Evolutionary conservation across 495 filamentous ascomycete genomes (phyloP).

Genomic region (Aspergillus bertholletiae): DNA sequence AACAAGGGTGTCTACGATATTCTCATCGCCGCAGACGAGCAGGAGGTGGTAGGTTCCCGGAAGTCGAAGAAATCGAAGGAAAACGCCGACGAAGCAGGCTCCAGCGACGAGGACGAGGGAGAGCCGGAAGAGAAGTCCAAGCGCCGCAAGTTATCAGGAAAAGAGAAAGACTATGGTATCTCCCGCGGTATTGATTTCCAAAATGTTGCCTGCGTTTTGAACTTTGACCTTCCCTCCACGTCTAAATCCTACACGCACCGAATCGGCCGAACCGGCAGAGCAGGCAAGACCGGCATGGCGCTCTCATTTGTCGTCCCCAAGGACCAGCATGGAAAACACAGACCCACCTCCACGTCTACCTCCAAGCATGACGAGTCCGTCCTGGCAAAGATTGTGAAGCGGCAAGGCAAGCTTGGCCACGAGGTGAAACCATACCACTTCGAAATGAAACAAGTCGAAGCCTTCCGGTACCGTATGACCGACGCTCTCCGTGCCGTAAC

Average conservation of each 20-base stretch:
- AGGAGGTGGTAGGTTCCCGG: slow-evolving; percentile 68
- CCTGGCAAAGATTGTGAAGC: slow-evolving; percentile 65
- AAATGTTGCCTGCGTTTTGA: slow-evolving; percentile 89
- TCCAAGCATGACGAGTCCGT: slow-evolving; percentile 80
- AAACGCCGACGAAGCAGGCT: slow-evolving; percentile 23
- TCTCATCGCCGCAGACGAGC: slow-evolving; percentile 92
- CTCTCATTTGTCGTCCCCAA: slow-evolving; percentile 89
- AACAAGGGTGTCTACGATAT: slow-evolving; percentile 96
- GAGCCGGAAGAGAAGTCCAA: slow-evolving; percentile 41
- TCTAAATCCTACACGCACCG: slow-evolving; percentile 94
- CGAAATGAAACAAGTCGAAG: slow-evolving; percentile 88
- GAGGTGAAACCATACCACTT: slow-evolving; percentile 87
- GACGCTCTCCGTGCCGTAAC: slow-evolving; percentile 85
- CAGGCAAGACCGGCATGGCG: slow-evolving; percentile 86
- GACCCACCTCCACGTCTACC: slow-evolving; percentile 69
- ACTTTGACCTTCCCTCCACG: slow-evolving; percentile 88
- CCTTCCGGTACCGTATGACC: slow-evolving; percentile 90
- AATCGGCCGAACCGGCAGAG: slow-evolving; percentile 89
- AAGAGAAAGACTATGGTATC: slow-evolving; percentile 84
- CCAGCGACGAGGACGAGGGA: slow-evolving; percentile 32
- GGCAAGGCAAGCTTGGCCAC: slow-evolving; percentile 69
- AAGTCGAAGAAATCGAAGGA: slow-evolving; percentile 30
- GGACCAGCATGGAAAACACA: slow-evolving; percentile 80
- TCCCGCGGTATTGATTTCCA: slow-evolving; percentile 96
- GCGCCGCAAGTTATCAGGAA: slow-evolving; percentile 55